These are phyloP conservation scores for Isatis tinctoria DNA, from an alignment of 345 rosid genomes.

Conservation along the genomic window DNA sequence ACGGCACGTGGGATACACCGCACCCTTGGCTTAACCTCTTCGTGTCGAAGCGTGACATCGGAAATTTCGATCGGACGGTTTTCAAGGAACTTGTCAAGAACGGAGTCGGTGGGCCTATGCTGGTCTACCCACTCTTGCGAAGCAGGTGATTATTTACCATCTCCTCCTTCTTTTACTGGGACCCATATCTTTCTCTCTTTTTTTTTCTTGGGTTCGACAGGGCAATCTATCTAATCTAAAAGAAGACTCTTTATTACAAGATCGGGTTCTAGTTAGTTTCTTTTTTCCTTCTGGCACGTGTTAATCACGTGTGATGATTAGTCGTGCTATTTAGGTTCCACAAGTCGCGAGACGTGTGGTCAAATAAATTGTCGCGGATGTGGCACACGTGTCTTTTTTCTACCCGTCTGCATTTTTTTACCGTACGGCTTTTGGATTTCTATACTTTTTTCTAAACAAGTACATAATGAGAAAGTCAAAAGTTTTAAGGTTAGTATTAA, in stretches of 20 bases:
- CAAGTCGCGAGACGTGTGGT: slow-evolving; percentile 11
- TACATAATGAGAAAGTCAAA: not conserved
- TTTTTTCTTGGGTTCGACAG: slow-evolving; percentile 5
- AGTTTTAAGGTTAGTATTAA: not conserved
- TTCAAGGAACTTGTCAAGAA: slow-evolving; percentile 57
- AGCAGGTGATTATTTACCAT: slow-evolving; percentile 52
- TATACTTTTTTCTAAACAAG: too few relatives aligned
- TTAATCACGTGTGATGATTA: slow-evolving; percentile 34
- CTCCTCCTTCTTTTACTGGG: not conserved
- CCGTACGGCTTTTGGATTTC: not conserved
- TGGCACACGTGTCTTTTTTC: slow-evolving; percentile 18
- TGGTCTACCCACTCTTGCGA: slow-evolving; percentile 78
- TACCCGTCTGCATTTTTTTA: not conserved
- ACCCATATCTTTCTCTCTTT: not conserved
- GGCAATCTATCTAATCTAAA: not conserved
- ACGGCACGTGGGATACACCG: slow-evolving; percentile 77
- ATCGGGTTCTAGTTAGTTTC: slow-evolving; percentile 5
- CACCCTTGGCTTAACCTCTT: slow-evolving; percentile 96
- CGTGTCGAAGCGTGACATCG: slow-evolving; percentile 58
- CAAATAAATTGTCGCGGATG: not conserved
- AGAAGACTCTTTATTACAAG: not conserved
- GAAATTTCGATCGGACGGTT: slow-evolving; percentile 58
- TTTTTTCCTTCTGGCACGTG: slow-evolving; percentile 12
- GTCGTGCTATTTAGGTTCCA: not conserved
- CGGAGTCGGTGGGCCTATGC: slow-evolving; percentile 90